Base-by-base conservation (phyloP, 306 rosid genomes). In the Urtica urens region DNA sequence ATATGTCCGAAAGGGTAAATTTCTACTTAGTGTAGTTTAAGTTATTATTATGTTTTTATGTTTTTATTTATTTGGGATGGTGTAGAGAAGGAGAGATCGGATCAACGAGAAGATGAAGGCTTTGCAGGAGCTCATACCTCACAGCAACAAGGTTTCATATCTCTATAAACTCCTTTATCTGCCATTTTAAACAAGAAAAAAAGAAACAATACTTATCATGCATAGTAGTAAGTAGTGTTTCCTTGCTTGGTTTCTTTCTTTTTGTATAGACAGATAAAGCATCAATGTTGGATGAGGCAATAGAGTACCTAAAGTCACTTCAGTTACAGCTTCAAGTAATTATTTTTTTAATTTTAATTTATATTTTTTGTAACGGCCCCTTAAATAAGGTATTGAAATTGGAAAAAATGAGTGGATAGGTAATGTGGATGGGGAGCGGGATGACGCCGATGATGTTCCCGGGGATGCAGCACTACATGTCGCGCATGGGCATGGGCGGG, bases 361-460 rank as follows among this genome's bases (percentile, higher is more conserved):
- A 13, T 31, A 13, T 31, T 7, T 31, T 31, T 31, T 31, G 13
- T 7, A 31, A n/a, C n/a, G n/a, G n/a, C n/a, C n/a, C n/a, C n/a
- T n/a, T n/a, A n/a, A n/a, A n/a, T n/a, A n/a, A n/a, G n/a, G n/a
- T n/a, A n/a, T n/a, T n/a, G n/a, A n/a, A n/a, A n/a, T 2, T 35
- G 37, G 37, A 7, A 13, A 35, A 1, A 13, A 4, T 10, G n/a
- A 35, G 4, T 28, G 10, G 11, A 35, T 45, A 86, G 96, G 77
- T 86, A 23, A 76, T 82, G 86, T 82, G 86, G 86, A 86, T 82
- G 93, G 93, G 96, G 59, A 67, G 65, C 63, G 83, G 96, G 34
- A 76, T 81, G 83, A 43, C 79, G 21, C 93, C 93, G 14, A 29
- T 86, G 72, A 70, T 86, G 96, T 76, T 78, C 66, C 93, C 88